Conservation (phyloP, 164 flowering plant species). For the Piper betle region DNA sequence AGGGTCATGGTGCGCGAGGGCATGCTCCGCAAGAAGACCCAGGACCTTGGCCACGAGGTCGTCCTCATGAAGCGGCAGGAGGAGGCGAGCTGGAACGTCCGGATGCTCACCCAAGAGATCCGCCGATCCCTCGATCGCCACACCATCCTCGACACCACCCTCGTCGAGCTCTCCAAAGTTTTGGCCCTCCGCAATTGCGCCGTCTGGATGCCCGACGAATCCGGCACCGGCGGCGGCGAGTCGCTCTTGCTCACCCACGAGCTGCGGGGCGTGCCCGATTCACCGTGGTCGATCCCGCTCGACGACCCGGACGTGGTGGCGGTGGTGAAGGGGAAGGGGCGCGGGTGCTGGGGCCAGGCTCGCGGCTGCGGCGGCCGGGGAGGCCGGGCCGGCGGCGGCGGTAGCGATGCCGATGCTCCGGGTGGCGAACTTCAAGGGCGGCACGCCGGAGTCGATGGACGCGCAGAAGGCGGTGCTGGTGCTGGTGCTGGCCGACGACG, state of each 20-base stretch:
- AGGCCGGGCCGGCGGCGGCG: conserved; percentile 8
- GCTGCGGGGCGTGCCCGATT: conserved; percentile 2
- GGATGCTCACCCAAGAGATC: conserved; percentile 14
- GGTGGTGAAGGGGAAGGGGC: conserved; percentile 2
- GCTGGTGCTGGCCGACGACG: conserved; percentile 14
- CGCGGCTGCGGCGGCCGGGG: conserved; percentile 7
- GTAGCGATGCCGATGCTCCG: conserved; percentile 22
- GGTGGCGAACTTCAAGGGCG: conserved; percentile 19
- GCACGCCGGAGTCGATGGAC: conserved; percentile 15
- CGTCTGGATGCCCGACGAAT: conserved; percentile 14
- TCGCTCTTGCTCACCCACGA: conserved; percentile 8
- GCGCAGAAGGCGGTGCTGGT: conserved; percentile 17
- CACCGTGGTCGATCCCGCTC: conserved; percentile 1
- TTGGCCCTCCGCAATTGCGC: conserved; percentile 12
- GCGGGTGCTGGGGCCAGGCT: conserved; percentile 9
- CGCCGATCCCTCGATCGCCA: conserved; percentile 10
- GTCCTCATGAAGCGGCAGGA: conserved; percentile 11
- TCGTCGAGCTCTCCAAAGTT: conserved; percentile 14
- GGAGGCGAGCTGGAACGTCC: conserved; percentile 15
- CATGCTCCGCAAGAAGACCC: conserved; percentile 12
- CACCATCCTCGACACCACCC: conserved; percentile 12
- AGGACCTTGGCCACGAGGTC: conserved; percentile 11
- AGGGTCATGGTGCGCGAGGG: conserved; percentile 13
- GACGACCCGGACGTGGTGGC: conserved; percentile 10
- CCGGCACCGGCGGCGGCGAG: not conserved